These are phyloP conservation scores for Agaricus blazei DNA, from an alignment of 768 basidiomycete genomes.

Conservation along the genomic window DNA sequence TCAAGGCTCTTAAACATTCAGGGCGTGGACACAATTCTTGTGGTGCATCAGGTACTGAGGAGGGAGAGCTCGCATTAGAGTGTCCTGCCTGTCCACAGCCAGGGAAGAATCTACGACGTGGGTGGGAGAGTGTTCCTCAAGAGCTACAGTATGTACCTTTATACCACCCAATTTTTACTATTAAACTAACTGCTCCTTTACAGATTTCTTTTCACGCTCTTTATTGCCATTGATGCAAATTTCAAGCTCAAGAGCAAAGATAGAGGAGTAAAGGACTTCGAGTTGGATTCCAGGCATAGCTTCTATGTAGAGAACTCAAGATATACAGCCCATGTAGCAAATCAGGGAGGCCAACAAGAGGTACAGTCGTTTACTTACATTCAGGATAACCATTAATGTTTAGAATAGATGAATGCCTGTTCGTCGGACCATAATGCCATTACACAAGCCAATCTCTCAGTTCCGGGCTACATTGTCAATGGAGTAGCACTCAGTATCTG, in stretches of 20 bases:
- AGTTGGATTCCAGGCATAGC: background rate
- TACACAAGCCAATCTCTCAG: too few species aligned
- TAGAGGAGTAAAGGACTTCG: too few species aligned
- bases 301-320: background rate
- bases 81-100: slow-evolving; percentile 32
- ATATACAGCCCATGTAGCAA: background rate
- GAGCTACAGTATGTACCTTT: background rate
- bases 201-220: too few species aligned
- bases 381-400: too few species aligned
- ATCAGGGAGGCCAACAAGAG: background rate
- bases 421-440: too few species aligned
- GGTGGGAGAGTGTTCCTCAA: slow-evolving; percentile 6
- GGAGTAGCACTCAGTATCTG: slow-evolving; percentile 20
- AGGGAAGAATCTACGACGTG: slow-evolving; percentile 20
- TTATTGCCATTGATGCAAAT: too few species aligned
- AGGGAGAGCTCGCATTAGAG: slow-evolving; percentile 21
- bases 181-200: too few species aligned
- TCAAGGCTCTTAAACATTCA: slow-evolving; percentile 21
- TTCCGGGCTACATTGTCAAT: slow-evolving; percentile 2
- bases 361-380: background rate
- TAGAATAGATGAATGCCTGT: too few species aligned
- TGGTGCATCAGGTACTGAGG: slow-evolving; percentile 13
- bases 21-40: slow-evolving; percentile 19
- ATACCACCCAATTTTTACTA: too few species aligned
- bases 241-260: too few species aligned